Percentiles rank a stretch among this genome's conserved stretches.
Conservation (phyloP, 192 early-diverging fungal genomes). For the Chytriomyces confervae region DNA sequence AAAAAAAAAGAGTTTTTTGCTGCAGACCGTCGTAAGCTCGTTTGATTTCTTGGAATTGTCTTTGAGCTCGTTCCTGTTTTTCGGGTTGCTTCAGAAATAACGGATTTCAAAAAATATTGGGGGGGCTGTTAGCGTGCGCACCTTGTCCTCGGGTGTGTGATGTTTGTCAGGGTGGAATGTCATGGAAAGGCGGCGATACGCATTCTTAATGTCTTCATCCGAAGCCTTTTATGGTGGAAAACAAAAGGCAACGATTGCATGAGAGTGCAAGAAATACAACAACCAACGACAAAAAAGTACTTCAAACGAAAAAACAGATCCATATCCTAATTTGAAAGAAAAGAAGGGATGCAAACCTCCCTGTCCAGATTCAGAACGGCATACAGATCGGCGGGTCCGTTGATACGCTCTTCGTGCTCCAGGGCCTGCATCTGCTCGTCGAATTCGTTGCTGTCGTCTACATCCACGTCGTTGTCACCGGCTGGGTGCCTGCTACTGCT, state of each 20-base stretch:
- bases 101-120: not conserved
- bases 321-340: not conserved
- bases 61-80: constrained; percentile 47
- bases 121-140: constrained; percentile 5
- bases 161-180: constrained; percentile 67
- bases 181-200: constrained; percentile 57
- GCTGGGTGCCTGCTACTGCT: not conserved
- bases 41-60: constrained; percentile 56
- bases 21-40: constrained; percentile 53
- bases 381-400: constrained; percentile 33
- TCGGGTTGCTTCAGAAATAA: constrained; percentile 4
- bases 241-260: not conserved
- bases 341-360: constrained; percentile 4
- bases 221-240: constrained; percentile 42
- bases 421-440: constrained; percentile 18
- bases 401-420: constrained; percentile 29
- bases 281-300: not conserved
- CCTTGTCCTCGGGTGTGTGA: constrained; percentile 48
- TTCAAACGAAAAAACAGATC: not conserved
- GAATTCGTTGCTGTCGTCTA: not conserved
- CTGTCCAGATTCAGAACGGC: constrained; percentile 36
- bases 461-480: not conserved
- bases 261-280: not conserved
- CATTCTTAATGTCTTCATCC: constrained; percentile 58
- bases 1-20: not conserved